Conservation (phyloP, 306 rosid species). For the Citrullus amarus region DNA sequence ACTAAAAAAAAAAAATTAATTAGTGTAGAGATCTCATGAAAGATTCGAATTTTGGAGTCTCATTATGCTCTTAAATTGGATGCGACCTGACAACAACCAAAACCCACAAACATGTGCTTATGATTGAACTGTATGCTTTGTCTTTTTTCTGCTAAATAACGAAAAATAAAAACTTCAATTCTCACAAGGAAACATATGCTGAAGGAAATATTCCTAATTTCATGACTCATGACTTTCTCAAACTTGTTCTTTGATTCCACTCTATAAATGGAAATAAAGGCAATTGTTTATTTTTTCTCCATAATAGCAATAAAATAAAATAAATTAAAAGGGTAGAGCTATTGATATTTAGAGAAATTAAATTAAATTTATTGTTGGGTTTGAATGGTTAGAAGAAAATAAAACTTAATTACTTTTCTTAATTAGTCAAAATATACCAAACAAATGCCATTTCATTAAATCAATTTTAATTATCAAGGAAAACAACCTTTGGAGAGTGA, state of each 20-base stretch:
- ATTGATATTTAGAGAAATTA: background rate
- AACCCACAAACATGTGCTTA: constrained; percentile 1
- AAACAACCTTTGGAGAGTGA: background rate
- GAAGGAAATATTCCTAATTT: constrained; percentile 7
- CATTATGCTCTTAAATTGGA: background rate
- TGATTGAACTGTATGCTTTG: background rate
- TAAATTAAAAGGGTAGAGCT: background rate
- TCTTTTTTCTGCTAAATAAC: background rate
- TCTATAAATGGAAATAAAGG: background rate
- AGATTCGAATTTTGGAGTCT: background rate
- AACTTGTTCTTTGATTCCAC: background rate
- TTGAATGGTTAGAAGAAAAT: background rate
- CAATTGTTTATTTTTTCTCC: background rate
- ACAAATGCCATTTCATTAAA: background rate
- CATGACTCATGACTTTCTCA: background rate
- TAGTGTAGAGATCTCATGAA: background rate
- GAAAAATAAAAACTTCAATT: background rate
- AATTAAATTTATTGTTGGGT: background rate
- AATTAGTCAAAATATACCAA: background rate
- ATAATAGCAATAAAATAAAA: background rate
- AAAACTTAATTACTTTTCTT: background rate
- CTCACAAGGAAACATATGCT: background rate
- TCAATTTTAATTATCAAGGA: background rate
- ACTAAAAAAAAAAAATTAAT: background rate
- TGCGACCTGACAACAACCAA: background rate